Base-by-base conservation (phyloP, 2,329 filamentous ascomycete species). In the Colletotrichum incanum region DNA sequence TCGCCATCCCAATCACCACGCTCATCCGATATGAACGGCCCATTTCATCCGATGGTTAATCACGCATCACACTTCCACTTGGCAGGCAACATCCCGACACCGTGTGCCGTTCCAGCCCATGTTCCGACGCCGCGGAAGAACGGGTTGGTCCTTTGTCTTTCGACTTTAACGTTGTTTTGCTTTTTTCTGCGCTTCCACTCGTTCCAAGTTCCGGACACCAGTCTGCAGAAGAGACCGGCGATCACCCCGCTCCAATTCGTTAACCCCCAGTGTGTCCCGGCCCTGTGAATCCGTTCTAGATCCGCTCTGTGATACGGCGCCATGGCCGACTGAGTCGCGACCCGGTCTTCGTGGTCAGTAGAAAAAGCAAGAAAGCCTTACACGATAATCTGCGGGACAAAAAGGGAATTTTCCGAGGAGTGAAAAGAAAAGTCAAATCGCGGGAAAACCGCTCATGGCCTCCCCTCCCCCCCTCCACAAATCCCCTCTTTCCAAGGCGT, bases 41-140 rank as follows among this genome's bases (percentile, higher is more conserved):
- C 65, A 69, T 64, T 26, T 59, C 59, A 69, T 64, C 69, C 59
- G 66, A 70, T 70, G 66, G 39, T 72, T 72, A 72, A 72, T 72
- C 70, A 54, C 66, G 70, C 65, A 72, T 45, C 55, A 41, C 47
- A 26, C 20, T 18, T 43, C 20, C 39, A 12, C 34, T 26, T 28
- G 34, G 18, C 65, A 69, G 66, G 70, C 47, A 43, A 28, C 60
- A 72, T 70, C 70, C 70, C 54, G 34, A 65, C 54, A 54, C 37
- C 39, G 28, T 28, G 43, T 64, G 52, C 69, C 65, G 41, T 65
- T 31, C 56, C 45, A 60, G 60, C 39, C 70, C 60, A 54, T 65
- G 45, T 20, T 47, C 50, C 56, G 60, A 70, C 47, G 23, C 65
- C 65, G 65, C 70, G 65, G 70, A 72, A 70, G 43, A 52, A 55